Conservation (phyloP, 306 rosid genomes). For the Hylodesmum podocarpum region DNA sequence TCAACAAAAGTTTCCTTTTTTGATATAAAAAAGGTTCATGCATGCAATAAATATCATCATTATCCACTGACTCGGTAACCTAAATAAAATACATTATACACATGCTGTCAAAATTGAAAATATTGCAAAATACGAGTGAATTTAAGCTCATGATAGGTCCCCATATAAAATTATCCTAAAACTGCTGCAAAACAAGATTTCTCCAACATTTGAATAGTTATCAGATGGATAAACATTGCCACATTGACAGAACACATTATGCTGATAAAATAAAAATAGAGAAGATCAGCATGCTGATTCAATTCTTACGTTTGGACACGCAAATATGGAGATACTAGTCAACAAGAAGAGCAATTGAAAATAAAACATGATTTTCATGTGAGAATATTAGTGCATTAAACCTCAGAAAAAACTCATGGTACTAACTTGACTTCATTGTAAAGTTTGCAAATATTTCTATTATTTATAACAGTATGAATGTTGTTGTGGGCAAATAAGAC, state of each 20-base stretch:
- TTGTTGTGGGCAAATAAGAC: conserved; percentile 39
- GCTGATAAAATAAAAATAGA: conserved; percentile 3
- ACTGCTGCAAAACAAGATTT: neutral
- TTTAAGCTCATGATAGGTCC: neutral
- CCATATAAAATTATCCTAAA: neutral
- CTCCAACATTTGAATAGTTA: neutral
- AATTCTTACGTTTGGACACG: neutral
- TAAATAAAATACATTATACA: neutral
- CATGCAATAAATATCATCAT: neutral
- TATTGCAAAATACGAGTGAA: neutral
- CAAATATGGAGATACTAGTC: neutral
- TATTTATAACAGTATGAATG: conserved; percentile 18
- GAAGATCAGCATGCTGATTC: neutral
- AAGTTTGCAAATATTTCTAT: neutral
- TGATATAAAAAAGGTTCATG: neutral
- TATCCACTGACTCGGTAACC: neutral
- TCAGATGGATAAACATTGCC: neutral
- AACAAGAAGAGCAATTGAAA: neutral
- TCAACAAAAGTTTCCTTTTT: neutral
- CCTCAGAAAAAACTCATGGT: neutral
- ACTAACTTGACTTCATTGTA: neutral
- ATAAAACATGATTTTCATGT: neutral
- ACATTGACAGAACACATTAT: neutral
- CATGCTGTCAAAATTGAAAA: neutral
- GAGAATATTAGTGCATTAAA: neutral